Base-by-base conservation (phyloP, 306 rosid species). In the Quercus alba region DNA sequence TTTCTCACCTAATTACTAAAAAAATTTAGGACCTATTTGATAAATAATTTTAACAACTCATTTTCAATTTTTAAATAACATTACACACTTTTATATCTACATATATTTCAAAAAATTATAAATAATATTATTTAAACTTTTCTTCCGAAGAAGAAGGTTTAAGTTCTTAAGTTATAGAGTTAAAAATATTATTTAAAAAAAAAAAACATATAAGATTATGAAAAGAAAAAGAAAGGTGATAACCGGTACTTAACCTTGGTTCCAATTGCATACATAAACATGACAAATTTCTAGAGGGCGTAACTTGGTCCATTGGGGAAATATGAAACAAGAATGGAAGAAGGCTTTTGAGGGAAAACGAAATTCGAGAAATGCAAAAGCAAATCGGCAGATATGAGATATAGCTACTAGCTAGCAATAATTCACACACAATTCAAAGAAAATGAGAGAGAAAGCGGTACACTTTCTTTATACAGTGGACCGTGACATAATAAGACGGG, bases 341-440 rank as follows among this genome's bases (percentile, higher is more conserved):
- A 31, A 31, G 35, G 49, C 14, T 20, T 57, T 41, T 13, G 57
- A 3, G 62, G 38, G 51, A 1, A 72, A 28, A 56, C 79, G 67
- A 44, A 67, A 13, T 38, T 56, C 70, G 7, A 74, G 56, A 82
- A 71, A 25, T 14, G 8, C 5, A 41, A 35, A 23, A 69, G 1
- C 28, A 17, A 56, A 26, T 31, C 1, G 35, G 35, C 6, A 4
- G 4, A 31, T 31, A 31, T 31, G 5, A 31, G 35, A 31, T 31
- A 31, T 31, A 5, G 6, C 6, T 5, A 31, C 6, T 31, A 31
- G 5, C 35, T 31, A 31, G 75, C 64, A 70, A 84, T 72, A 76
- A 75, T 75, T 78, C 72, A 68, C 23, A 23, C 77, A 68, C 79
- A 3, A 3, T 41, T 63, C 66, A 30, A 75, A 41, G 67, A 20